Evolutionary conservation across 768 basidiomycete species (phyloP), one percentile per base, ranked within the genome.

Genomic region (Flagelloscypha sp.): DNA sequence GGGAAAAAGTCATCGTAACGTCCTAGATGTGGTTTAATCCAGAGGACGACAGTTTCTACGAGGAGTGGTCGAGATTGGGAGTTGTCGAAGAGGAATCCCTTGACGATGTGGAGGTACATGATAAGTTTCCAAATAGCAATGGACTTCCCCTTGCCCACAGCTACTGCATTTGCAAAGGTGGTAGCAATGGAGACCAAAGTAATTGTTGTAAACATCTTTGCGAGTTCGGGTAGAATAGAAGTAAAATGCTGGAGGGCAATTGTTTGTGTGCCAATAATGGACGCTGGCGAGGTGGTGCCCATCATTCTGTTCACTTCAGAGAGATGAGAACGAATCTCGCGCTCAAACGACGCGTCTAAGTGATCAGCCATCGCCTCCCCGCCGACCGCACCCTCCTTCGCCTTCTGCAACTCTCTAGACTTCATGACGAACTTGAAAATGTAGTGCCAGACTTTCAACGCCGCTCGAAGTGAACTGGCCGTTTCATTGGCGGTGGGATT

Each of bases 181-280:
- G 89, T 88, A 8, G 79, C 80, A 41, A 93, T 75, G 9, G 85
- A 77, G 17, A 93, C 87, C 7, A 95, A 76, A 52, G 97, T 92
- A 7, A 84, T 72, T 5, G 72, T 78, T 11, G 74, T 58, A 52
- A 88, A 92, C 13, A 92, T 79, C 48, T 84, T 80, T 22, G 78
- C 68, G 13, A 97, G 67, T 52, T 90, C 86, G 4, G 93, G 90
- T 7, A 98, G 66, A 43, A 94, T 85, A 16, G 87, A 83, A 2
- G 88, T 84, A 54, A 95, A 97, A 58, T 92, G 84, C 52, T 93
- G 89, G 9, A 95, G 66, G 5, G 90, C 90, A 41, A 94, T 81
- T 1, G 89, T 90, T 52, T 98, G 94, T 2, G 94, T 94, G 33
- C 94, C 94, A 32, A 98, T 89, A 54, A 95, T 84, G n/a, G 84